Percentiles rank a stretch among this genome's conserved stretches.
Conservation (phyloP, 176 grass and related monocot genomes). For the Aechmea fasciata region DNA sequence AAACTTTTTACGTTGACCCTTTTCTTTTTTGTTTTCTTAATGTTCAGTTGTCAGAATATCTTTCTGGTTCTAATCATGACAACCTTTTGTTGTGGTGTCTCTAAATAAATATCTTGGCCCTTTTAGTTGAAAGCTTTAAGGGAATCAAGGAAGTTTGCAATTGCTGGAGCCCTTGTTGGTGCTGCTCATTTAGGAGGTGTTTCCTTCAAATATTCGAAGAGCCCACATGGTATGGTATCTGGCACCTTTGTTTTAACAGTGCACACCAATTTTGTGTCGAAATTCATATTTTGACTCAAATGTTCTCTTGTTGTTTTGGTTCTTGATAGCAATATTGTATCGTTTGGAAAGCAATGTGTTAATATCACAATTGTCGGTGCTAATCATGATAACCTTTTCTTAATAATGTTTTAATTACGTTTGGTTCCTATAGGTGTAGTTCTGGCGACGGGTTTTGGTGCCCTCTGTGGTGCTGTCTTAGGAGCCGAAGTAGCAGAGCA, state of each 20-base stretch:
- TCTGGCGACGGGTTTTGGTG: slow-evolving; percentile 75
- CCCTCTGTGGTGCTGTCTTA: slow-evolving; percentile 56
- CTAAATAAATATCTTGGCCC: background rate
- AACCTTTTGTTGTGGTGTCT: background rate
- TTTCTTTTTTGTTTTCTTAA: background rate
- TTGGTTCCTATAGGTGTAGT: slow-evolving; percentile 42
- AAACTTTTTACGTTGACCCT: background rate
- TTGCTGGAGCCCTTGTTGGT: slow-evolving; percentile 48
- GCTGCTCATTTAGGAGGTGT: slow-evolving; percentile 70
- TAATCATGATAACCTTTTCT: background rate
- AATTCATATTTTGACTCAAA: background rate
- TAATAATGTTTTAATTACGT: background rate
- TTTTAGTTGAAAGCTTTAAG: slow-evolving; percentile 66
- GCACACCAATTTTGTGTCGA: background rate
- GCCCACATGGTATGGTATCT: slow-evolving; percentile 61
- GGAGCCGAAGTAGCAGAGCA: slow-evolving; percentile 93
- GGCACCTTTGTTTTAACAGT: background rate
- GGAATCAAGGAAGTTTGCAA: slow-evolving; percentile 72
- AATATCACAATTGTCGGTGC: background rate
- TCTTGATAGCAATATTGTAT: background rate
- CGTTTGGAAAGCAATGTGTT: background rate
- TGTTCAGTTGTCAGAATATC: background rate
- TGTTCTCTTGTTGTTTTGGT: background rate
- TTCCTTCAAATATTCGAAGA: slow-evolving; percentile 80
- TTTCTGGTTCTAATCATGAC: background rate